phyloP scores from a whole-genome alignment of 2,329 filamentous ascomycete species.

The Alternaria brassicae region DNA sequence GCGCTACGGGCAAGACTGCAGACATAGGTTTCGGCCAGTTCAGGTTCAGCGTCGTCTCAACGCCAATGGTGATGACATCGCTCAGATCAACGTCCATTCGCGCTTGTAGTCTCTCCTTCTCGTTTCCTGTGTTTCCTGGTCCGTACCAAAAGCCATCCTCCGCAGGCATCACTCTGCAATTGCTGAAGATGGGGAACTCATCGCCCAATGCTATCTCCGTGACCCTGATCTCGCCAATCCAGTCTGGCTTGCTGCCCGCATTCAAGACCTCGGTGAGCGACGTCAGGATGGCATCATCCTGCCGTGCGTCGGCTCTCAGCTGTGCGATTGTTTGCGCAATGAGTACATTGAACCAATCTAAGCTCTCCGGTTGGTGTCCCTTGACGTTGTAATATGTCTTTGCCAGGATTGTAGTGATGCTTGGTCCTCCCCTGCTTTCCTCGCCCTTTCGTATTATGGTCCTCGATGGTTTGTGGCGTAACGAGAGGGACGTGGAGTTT shows the following conservation, averaged over 20 bases:
- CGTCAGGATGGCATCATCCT: slow-evolving; percentile 86
- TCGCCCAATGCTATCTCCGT: slow-evolving; percentile 94
- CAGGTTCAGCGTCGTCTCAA: slow-evolving; percentile 91
- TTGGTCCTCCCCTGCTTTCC: slow-evolving; percentile 66
- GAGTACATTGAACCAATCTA: slow-evolving; percentile 99
- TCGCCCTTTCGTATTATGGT: slow-evolving; percentile 56
- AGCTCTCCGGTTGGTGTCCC: slow-evolving; percentile 91
- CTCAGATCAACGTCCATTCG: slow-evolving; percentile 96
- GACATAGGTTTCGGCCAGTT: slow-evolving; percentile 93
- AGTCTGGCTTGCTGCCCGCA: slow-evolving; percentile 83
- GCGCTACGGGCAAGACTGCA: slow-evolving; percentile 87
- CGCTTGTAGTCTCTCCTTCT: slow-evolving; percentile 83
- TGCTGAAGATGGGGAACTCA: slow-evolving; percentile 98
- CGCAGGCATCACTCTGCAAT: slow-evolving; percentile 93
- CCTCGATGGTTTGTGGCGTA: slow-evolving; percentile 49
- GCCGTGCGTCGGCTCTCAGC: slow-evolving; percentile 88
- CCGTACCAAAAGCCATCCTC: slow-evolving; percentile 69
- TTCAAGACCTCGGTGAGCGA: slow-evolving; percentile 88
- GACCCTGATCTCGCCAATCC: slow-evolving; percentile 90
- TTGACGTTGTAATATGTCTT: slow-evolving; percentile 99
- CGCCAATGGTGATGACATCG: slow-evolving; percentile 91
- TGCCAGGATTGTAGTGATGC: slow-evolving; percentile 89
- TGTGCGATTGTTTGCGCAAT: slow-evolving; percentile 97
- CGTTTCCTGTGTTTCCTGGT: slow-evolving; percentile 57
- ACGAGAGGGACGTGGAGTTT: slow-evolving; percentile 39